Evolutionary conservation across 176 grass and related monocot genomes (phyloP), one percentile per base, ranked within the genome.

Genomic region (Oryza longistaminata): DNA sequence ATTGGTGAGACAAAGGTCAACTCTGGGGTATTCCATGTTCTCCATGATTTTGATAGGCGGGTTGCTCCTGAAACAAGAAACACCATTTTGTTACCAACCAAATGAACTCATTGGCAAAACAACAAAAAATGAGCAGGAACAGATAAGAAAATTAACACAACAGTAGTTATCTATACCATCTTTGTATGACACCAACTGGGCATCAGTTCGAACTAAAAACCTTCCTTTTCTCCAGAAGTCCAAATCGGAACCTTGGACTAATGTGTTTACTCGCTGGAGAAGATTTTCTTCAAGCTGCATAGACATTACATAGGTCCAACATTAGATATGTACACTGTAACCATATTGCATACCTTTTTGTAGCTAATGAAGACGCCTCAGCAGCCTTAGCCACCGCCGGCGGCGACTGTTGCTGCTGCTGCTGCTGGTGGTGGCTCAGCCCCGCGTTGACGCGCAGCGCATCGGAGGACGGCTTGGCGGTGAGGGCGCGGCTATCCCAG

Each of bases 171-270:
- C 42, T 42, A 83, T 92, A 99, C 93, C 97, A 69, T 92, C 92
- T 79, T 96, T 99, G 64, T 99, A 92, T 1, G 97, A 96, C 43
- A 99, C 90, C 76, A 99, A 75, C 16, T 96, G 92, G 21, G 80
- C 87, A 79, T 94, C 90, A 39, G 90, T 99, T 78, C 93, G 90
- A 90, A 99, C 84, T 82, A 99, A 87, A 86, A 96, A 99, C 48
- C 97, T 95, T 82, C 90, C 93, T 73, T 92, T 87, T 75, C 83
- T 92, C 97, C 97, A 99, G 83, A 96, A 99, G 49, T 99, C 93
- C 68, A 88, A 84, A 85, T 87, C 84, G 73, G 97, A 91, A 75
- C 66, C 27, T 62, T 90, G 86, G 80, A 99, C 87, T 55, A 99
- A 86, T 6, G 88, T 74, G 76, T 81, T 91, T 62, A 99, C 93